Evolutionary conservation across 768 basidiomycete species (phyloP), one percentile per base, ranked within the genome.

Genomic region (Phaffia australis): DNA sequence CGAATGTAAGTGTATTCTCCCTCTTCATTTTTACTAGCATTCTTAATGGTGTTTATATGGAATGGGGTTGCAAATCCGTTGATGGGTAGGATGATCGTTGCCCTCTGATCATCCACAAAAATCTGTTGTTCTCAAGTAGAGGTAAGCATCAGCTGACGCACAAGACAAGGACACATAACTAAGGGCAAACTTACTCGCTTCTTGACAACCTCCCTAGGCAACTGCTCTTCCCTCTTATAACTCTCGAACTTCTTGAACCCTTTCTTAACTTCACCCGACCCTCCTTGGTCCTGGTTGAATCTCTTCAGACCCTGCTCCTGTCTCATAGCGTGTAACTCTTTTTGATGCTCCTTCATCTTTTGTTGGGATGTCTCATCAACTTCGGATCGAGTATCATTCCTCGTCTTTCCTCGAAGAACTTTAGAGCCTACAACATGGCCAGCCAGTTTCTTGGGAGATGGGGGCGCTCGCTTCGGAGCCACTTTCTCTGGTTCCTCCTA

Each of bases 31-130:
- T 98, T 98, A 80, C 88, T 92, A 35, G 87, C 88, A 74, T 94
- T 98, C 79, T 99, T 98, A 70, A 99, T 90, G 1, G 91, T 91
- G 74, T 94, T 94, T 78, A 98, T 93, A 74, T 99, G 95, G 81
- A 94, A 97, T 0, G 94, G 92, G 0, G 94, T 92, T 0, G 92
- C 90, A 72, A 87, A 97, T 3, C 95, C 95, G 72, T 97, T 84
- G 70, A 98, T 85, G 19, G 95, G 95, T 3, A 98, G 77, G 56
- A 98, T 83, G 60, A 98, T 86, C 0, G 92, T 89, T 69, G 88
- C 85, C 19, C 87, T 83, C 74, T 91, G 90, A 71, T 88, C 85
- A 74, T 99, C 95, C 30, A 98, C 88, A 69, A 81, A 83, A 64
- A 99, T 88, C 92, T 98, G 71, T 8, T 49, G 65, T 35, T 23